Conservation (phyloP, 1,284 basidiomycete species). For the Pisolithus thermaeus region DNA sequence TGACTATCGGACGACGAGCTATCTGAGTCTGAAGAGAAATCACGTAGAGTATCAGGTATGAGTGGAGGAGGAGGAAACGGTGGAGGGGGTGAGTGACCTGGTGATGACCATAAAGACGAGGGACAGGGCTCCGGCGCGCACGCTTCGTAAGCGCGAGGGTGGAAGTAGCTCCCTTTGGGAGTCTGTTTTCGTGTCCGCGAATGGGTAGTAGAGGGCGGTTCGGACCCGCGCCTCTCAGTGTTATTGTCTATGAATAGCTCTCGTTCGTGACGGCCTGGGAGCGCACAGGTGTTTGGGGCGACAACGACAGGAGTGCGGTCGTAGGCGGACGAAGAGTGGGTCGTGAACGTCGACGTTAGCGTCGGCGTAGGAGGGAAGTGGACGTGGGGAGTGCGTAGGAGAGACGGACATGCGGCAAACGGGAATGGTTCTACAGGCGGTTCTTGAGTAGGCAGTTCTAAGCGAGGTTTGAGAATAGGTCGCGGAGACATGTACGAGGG, state of each 20-base stretch:
- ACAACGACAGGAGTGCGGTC: conserved; percentile 68
- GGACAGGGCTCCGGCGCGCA: conserved; percentile 31
- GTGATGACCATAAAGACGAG: conserved; percentile 11
- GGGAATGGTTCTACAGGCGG: conserved; percentile 33
- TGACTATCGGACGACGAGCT: conserved; percentile 35
- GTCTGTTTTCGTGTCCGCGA: conserved; percentile 10
- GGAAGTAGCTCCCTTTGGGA: conserved; percentile 47
- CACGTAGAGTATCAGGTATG: conserved; percentile 32
- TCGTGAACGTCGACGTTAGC: conserved; percentile 51
- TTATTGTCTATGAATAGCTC: conserved; percentile 22
- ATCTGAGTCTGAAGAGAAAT: conserved; percentile 41
- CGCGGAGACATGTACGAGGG: conserved; percentile 26
- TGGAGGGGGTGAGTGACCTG: conserved; percentile 24
- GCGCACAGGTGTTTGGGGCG: conserved; percentile 52
- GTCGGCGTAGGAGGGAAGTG: conserved; percentile 71
- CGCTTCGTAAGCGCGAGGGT: conserved; percentile 43
- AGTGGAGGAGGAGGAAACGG: conserved; percentile 26
- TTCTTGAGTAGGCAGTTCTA: conserved; percentile 19
- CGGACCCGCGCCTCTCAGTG: background rate
- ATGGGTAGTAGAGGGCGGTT: conserved; percentile 1
- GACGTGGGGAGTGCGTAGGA: conserved; percentile 51
- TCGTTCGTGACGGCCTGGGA: conserved; percentile 57
- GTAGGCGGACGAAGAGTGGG: conserved; percentile 60
- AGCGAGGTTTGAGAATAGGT: conserved; percentile 30
- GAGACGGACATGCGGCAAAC: conserved; percentile 36